Percentiles rank a stretch among this genome's conserved stretches.
phyloP scores from a whole-genome alignment of 2,329 filamentous ascomycete species.

The Gnomoniopsis sp. region DNA sequence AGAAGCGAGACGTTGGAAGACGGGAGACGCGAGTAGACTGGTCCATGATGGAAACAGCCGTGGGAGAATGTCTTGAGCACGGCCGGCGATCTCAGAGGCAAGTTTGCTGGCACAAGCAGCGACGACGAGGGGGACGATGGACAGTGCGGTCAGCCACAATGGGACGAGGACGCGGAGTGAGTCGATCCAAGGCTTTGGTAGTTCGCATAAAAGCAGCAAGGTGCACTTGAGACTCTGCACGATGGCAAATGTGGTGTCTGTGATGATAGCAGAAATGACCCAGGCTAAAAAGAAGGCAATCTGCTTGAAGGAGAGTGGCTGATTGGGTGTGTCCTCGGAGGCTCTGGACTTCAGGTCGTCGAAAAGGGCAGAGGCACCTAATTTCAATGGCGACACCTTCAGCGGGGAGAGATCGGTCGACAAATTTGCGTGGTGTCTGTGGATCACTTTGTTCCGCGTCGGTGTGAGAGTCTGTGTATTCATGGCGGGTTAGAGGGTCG shows the following conservation, averaged over 20 bases:
- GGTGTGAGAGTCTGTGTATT: conserved; percentile 2
- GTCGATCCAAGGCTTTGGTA: conserved; percentile 11
- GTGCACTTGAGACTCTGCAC: conserved; percentile 10
- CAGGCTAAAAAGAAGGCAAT: conserved; percentile 25
- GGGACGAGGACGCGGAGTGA: conserved; percentile 6
- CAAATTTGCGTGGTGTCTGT: neutral
- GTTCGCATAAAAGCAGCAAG: conserved; percentile 10
- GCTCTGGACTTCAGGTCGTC: neutral
- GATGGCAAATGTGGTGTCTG: conserved; percentile 4
- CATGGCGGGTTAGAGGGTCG: conserved; percentile 6
- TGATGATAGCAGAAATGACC: conserved; percentile 17
- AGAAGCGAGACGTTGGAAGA: conserved; percentile 15
- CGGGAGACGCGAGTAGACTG: conserved; percentile 7
- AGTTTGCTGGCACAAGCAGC: conserved; percentile 1
- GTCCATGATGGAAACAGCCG: conserved; percentile 3
- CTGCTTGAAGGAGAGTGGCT: conserved; percentile 1
- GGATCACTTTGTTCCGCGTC: neutral
- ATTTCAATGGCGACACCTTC: neutral
- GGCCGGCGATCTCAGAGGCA: neutral
- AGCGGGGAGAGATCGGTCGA: neutral
- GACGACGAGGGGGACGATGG: conserved; percentile 7
- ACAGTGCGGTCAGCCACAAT: conserved; percentile 5
- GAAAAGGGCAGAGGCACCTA: neutral
- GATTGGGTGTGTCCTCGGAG: neutral
- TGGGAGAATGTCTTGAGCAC: neutral